These are phyloP conservation scores for Pseudogymnoascus sp. DNA, from an alignment of 2,329 filamentous ascomycete genomes.

Conservation along the genomic window DNA sequence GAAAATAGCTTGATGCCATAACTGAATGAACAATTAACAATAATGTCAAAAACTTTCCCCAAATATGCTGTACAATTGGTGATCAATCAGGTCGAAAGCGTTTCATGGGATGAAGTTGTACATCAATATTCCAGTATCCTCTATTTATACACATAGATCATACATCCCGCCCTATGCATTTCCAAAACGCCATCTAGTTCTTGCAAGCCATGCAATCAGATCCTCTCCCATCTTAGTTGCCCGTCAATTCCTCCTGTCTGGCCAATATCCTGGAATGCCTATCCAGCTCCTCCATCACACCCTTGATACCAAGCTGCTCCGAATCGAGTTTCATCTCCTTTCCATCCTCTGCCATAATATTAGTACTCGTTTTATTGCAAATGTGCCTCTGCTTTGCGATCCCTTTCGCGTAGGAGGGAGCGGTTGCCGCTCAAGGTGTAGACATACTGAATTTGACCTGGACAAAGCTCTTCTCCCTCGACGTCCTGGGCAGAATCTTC, in stretches of 20 bases:
- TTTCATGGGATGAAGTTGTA: not conserved
- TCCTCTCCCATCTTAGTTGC: constrained; percentile 24
- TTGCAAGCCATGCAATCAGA: constrained; percentile 3
- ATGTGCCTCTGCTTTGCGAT: not conserved
- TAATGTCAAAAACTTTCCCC: constrained; percentile 1
- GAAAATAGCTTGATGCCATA: constrained; percentile 57
- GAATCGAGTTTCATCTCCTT: constrained; percentile 80
- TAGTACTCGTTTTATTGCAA: constrained; percentile 14
- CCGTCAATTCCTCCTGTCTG: constrained; percentile 69
- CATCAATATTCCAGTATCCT: constrained; percentile 4
- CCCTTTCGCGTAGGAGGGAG: not conserved
- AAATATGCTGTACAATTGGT: not conserved
- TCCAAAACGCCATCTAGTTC: constrained; percentile 6
- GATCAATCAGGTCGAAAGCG: not conserved
- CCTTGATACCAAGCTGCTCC: constrained; percentile 73
- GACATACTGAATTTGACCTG: constrained; percentile 75
- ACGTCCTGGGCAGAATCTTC: constrained; percentile 61
- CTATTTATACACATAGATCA: constrained; percentile 8
- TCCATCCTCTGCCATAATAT: constrained; percentile 63
- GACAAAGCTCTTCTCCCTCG: constrained; percentile 59
- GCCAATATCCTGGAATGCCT: constrained; percentile 76
- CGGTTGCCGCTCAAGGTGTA: not conserved
- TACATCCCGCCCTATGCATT: constrained; percentile 8
- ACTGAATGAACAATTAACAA: constrained; percentile 8
- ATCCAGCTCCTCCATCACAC: constrained; percentile 81